Conservation (phyloP, 169 alveolate genomes). For the Cryptosporidium andersoni region DNA sequence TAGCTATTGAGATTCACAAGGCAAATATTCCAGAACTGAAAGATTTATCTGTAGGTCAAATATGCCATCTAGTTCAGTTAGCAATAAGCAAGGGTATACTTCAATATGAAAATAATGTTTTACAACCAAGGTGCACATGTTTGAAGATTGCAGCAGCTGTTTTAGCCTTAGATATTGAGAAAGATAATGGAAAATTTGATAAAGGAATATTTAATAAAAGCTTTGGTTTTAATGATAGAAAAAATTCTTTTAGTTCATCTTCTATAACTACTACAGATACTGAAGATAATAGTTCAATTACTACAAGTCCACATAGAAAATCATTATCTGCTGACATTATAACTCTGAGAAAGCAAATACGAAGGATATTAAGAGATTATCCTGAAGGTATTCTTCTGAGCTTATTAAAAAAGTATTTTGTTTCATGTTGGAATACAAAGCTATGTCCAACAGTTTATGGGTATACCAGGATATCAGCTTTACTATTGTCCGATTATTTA, state of each 20-base stretch:
- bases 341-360: slow-evolving; percentile 1
- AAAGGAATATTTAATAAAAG: neutral
- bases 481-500: slow-evolving; percentile 34
- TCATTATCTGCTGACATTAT: neutral
- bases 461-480: slow-evolving; percentile 21
- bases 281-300: too few relatives aligned
- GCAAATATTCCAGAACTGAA: slow-evolving; percentile 19
- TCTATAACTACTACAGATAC: too few relatives aligned
- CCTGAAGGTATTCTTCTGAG: slow-evolving; percentile 55
- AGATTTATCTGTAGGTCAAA: slow-evolving; percentile 14
- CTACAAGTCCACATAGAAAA: neutral
- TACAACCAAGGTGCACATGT: slow-evolving; percentile 32
- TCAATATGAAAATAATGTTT: slow-evolving; percentile 27
- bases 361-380: slow-evolving; percentile 9
- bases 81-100: slow-evolving; percentile 33
- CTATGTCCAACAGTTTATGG: slow-evolving; percentile 57
- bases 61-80: slow-evolving; percentile 34
- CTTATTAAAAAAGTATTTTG: slow-evolving; percentile 10
- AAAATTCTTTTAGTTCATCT: too few relatives aligned
- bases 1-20: slow-evolving; percentile 20
- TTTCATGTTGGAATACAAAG: slow-evolving; percentile 36
- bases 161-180: neutral
- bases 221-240: neutral
- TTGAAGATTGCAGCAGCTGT: slow-evolving; percentile 29
- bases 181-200: slow-evolving; percentile 9